A percentile compares a stretch with the other conserved stretches of the same genome.
Conservation (phyloP, 306 rosid genomes). For the Dryas octopetala region DNA sequence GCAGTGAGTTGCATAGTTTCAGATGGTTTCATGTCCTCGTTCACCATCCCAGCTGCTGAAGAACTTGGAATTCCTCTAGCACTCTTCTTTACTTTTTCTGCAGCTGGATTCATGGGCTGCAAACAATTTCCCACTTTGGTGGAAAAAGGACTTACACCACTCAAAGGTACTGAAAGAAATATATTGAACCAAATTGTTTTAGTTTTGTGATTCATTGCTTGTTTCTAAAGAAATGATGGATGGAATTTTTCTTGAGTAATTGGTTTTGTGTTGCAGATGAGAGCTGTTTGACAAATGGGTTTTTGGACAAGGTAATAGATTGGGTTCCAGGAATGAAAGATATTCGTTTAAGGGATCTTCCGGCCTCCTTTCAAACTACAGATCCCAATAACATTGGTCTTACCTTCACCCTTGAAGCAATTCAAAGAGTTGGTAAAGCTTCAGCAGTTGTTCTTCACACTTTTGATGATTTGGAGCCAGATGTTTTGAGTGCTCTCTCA, state of each 20-base stretch:
- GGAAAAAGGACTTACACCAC: slow-evolving; percentile 17
- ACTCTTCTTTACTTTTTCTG: slow-evolving; percentile 3
- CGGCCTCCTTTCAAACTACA: neutral
- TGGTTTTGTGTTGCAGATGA: slow-evolving; percentile 1
- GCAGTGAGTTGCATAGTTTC: slow-evolving; percentile 1
- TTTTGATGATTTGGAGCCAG: neutral
- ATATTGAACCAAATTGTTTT: too few species aligned
- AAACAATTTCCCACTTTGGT: slow-evolving; percentile 4
- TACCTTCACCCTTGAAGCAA: neutral
- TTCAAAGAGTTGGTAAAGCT: neutral
- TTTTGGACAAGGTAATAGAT: slow-evolving; percentile 9
- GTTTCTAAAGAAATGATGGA: neutral
- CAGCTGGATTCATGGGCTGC: neutral
- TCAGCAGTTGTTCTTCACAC: slow-evolving; percentile 5
- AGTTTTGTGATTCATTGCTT: neutral
- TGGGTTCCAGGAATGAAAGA: slow-evolving; percentile 4
- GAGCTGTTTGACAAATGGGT: neutral
- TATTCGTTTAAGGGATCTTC: slow-evolving; percentile 13
- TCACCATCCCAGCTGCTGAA: neutral
- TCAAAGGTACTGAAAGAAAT: slow-evolving; percentile 8
- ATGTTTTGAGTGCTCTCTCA: slow-evolving; percentile 14
- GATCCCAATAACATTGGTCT: neutral
- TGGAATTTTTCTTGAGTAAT: neutral
- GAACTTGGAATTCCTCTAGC: slow-evolving; percentile 1
- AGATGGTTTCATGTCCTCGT: slow-evolving; percentile 2